Evolutionary conservation across 2,329 filamentous ascomycete species (phyloP), one percentile per base, ranked within the genome.

Genomic region (Aspergillus candidus): DNA sequence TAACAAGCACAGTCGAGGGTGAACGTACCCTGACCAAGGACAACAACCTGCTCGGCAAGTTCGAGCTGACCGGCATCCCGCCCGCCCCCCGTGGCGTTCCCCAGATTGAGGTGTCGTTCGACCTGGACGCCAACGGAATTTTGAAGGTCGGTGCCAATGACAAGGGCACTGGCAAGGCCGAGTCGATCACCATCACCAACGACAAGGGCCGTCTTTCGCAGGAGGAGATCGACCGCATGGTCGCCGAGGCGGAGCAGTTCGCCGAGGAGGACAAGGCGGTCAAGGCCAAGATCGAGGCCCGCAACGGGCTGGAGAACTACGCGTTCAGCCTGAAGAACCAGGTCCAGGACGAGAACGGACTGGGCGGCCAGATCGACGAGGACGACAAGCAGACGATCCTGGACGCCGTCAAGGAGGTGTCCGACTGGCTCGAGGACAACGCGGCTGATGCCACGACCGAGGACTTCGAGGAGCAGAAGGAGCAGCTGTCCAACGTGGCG

Each of bases 281-380:
- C 64, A 88, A 89, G 68, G 88, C 93, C 77, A 90, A 90, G 75
- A 95, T 98, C 60, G 90, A 96, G 77, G 85, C 90, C 60, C 86
- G 91, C 67, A 97, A 98, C 74, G 82, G 84, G 59, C 86, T 98
- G 50, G 93, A 98, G 83, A 97, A 97, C 83, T 98, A 97, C 75
- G 89, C 89, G 59, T 97, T 94, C 82, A 91, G 80, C 77, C 78
- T 98, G 61, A 97, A 97, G 87, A 97, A 95, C 86, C 93, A 97
- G 79, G 84, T 89, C 76, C 91, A 90, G 70, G 93, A 98, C 54
- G 86, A 94, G 59, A 89, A 96, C 53, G 93, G 91, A 70, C 87
- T 97, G 50, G 91, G 91, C 72, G 88, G 90, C 75, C 96, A 97
- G 87, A 93, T 98, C 62, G 88, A 93, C 53, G 91, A 95, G 43